Conservation (phyloP, 2,329 filamentous ascomycete species). For the Colletotrichum limetticola region DNA sequence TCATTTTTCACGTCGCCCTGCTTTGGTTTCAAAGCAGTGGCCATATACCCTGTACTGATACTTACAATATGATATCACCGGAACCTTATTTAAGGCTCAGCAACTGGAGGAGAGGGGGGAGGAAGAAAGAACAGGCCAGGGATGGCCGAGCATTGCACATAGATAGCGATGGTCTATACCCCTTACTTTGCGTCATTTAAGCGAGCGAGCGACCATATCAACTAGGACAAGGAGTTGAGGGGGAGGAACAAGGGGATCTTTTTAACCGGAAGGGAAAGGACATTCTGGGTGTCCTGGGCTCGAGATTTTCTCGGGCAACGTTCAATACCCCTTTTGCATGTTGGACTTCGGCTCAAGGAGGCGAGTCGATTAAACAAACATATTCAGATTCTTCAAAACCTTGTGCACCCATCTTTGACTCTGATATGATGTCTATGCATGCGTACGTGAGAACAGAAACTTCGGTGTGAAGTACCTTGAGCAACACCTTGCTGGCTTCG, state of each 20-base stretch:
- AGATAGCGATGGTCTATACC: conserved; percentile 33
- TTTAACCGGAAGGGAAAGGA: conserved; percentile 10
- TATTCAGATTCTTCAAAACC: neutral
- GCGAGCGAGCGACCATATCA: conserved; percentile 27
- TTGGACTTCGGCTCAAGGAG: conserved; percentile 18
- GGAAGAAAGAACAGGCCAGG: neutral
- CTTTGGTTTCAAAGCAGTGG: conserved; percentile 5
- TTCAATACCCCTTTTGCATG: conserved; percentile 35
- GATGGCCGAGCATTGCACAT: conserved; percentile 23
- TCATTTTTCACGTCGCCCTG: neutral
- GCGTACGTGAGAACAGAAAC: neutral
- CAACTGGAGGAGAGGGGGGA: neutral
- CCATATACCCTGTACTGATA: conserved; percentile 33
- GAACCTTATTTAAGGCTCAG: conserved; percentile 19
- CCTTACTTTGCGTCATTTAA: conserved; percentile 33
- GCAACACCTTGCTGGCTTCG: neutral
- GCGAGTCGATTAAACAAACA: conserved; percentile 17
- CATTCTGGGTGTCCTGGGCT: conserved; percentile 5
- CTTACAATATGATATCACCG: conserved; percentile 17
- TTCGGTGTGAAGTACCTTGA: neutral
- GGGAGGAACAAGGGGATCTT: conserved; percentile 7
- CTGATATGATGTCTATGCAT: neutral
- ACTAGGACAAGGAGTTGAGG: conserved; percentile 28
- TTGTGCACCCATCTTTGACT: neutral
- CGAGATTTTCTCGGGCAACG: conserved; percentile 12